phyloP scores from a whole-genome alignment of 2,329 filamentous ascomycete genomes.

The Drechslerella dactyloides region DNA sequence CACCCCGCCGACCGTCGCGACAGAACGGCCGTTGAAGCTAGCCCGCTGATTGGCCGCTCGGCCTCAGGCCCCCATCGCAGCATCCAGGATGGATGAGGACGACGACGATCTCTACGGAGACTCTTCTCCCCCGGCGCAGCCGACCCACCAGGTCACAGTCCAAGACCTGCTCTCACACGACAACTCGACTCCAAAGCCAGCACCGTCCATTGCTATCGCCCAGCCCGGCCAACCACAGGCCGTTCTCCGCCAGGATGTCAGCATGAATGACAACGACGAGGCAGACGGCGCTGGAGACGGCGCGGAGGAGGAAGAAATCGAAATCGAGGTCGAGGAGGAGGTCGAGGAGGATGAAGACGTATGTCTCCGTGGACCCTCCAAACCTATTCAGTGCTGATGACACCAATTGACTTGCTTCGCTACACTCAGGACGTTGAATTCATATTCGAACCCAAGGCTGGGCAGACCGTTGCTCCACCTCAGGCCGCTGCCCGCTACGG shows the following conservation, averaged over 20 bases:
- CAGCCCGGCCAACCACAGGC: constrained; percentile 13
- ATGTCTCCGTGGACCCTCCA: background rate
- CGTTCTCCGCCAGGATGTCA: constrained; percentile 26
- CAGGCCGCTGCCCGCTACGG: constrained; percentile 53
- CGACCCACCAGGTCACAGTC: constrained; percentile 19
- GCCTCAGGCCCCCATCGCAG: background rate
- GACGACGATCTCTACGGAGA: constrained; percentile 55
- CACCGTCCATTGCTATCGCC: constrained; percentile 25
- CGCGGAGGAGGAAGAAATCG: constrained; percentile 54
- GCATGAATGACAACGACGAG: constrained; percentile 49
- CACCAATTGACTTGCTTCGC: constrained; percentile 7
- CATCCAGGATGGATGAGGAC: constrained; percentile 54
- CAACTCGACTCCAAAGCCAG: constrained; percentile 49
- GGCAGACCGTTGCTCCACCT: constrained; percentile 53
- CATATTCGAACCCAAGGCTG: constrained; percentile 55
- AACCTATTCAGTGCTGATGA: constrained; percentile 6
- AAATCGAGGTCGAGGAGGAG: constrained; percentile 53
- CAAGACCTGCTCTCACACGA: constrained; percentile 49
- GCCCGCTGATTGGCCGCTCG: background rate
- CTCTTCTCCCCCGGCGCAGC: constrained; percentile 39
- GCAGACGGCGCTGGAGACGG: constrained; percentile 52
- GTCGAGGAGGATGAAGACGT: constrained; percentile 55
- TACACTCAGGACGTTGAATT: constrained; percentile 54
- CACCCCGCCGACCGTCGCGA: background rate
- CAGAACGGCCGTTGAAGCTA: background rate